phyloP scores from a whole-genome alignment of 257 asterid species.

The Solanum raphanifolium region DNA sequence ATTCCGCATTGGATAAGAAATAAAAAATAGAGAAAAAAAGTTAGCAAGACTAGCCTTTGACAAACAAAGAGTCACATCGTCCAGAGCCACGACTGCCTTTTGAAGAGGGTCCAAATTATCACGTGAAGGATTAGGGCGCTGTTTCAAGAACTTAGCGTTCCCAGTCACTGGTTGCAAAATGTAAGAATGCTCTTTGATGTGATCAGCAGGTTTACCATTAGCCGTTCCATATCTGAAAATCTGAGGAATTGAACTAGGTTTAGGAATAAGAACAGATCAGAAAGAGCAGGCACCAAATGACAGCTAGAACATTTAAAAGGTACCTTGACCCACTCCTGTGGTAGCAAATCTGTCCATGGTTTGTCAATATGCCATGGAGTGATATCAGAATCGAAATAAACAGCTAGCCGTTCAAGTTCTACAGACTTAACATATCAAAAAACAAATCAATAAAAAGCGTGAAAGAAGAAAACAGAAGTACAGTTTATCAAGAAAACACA shows the following conservation, averaged over 20 bases:
- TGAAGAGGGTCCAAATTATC: conserved; percentile 55
- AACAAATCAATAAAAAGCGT: conserved; percentile 1
- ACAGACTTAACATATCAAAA: conserved; percentile 50
- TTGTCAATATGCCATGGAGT: conserved; percentile 63
- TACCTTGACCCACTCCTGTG: conserved; percentile 88
- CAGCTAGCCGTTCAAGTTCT: conserved; percentile 82
- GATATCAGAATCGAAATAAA: conserved; percentile 82
- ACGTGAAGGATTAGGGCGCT: conserved; percentile 47
- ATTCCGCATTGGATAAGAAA: neutral
- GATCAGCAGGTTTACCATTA: conserved; percentile 64
- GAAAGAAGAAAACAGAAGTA: neutral
- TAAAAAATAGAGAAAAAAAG: neutral
- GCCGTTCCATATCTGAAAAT: conserved; percentile 75
- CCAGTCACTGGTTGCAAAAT: conserved; percentile 89
- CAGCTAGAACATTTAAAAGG: conserved; percentile 10
- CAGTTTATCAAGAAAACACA: neutral
- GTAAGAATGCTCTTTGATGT: conserved; percentile 51
- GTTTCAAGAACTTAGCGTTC: conserved; percentile 74
- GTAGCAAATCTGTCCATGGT: conserved; percentile 76
- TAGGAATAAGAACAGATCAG: conserved; percentile 5
- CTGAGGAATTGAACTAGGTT: conserved; percentile 29
- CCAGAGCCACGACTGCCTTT: conserved; percentile 74
- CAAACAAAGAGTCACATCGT: conserved; percentile 88
- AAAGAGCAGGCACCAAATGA: conserved; percentile 2
- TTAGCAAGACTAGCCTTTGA: conserved; percentile 53